These are phyloP conservation scores for Camelina sativa DNA, from an alignment of 345 rosid species.

Conservation along the genomic window DNA sequence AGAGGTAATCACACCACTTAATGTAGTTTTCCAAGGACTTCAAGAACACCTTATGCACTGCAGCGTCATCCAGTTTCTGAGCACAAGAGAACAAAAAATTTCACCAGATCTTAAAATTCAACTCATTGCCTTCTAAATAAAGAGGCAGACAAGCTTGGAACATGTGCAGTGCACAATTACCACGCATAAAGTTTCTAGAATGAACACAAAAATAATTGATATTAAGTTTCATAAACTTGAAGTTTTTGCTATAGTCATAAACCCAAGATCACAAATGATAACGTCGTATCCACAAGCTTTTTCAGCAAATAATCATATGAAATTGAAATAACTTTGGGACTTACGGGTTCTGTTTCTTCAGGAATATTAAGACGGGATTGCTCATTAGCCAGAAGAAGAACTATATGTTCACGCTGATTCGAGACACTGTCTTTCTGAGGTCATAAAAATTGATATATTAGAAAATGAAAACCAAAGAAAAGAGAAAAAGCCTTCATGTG, in stretches of 20 bases:
- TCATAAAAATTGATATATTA: conserved; percentile 35
- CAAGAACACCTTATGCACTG: conserved; percentile 67
- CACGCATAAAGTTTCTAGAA: conserved; percentile 10
- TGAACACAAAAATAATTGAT: conserved; percentile 18
- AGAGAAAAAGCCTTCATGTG: conserved; percentile 14
- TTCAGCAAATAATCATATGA: conserved; percentile 6
- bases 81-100: conserved; percentile 7
- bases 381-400: conserved; percentile 91
- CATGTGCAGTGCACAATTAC: conserved; percentile 19
- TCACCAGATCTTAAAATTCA: conserved; percentile 14
- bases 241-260: not conserved
- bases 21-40: conserved; percentile 90
- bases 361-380: conserved; percentile 82
- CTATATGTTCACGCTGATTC: conserved; percentile 93
- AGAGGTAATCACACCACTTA: conserved; percentile 88
- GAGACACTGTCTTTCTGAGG: conserved; percentile 91
- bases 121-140: conserved; percentile 18
- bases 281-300: conserved; percentile 9
- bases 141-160: conserved; percentile 1
- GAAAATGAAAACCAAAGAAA: not conserved
- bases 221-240: conserved; percentile 6
- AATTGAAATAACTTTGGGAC: conserved; percentile 37
- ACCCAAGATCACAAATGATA: not conserved
- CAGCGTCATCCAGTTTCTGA: conserved; percentile 83
- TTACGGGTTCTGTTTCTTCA: conserved; percentile 75